Percentiles rank a stretch among this genome's conserved stretches.
Conservation (phyloP, 2,329 filamentous ascomycete genomes). For the Pyrenophora graminea region DNA sequence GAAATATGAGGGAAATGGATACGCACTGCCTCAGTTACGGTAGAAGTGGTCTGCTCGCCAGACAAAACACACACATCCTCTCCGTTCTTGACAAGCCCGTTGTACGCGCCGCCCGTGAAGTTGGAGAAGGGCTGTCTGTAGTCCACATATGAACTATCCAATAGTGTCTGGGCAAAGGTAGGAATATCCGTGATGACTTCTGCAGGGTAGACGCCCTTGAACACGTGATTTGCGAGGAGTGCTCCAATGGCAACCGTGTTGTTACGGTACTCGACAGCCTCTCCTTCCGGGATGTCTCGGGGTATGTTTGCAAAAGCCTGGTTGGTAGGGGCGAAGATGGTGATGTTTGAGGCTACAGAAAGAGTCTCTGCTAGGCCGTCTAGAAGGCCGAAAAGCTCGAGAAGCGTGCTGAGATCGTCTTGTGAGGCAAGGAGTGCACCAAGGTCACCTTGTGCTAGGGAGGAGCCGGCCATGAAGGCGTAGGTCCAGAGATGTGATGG, state of each 20-base stretch:
- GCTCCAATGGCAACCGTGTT: slow-evolving; percentile 46
- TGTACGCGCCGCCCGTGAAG: slow-evolving; percentile 62
- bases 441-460: slow-evolving; percentile 37
- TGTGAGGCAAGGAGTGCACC: slow-evolving; percentile 39
- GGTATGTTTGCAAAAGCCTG: slow-evolving; percentile 48
- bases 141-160: slow-evolving; percentile 51
- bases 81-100: slow-evolving; percentile 51
- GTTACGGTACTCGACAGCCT: slow-evolving; percentile 39
- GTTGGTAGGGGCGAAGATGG: slow-evolving; percentile 61
- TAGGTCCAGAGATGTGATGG: slow-evolving; percentile 20
- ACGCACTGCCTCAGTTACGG: slow-evolving; percentile 54
- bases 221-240: slow-evolving; percentile 61
- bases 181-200: slow-evolving; percentile 44
- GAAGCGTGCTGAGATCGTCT: slow-evolving; percentile 38
- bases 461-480: slow-evolving; percentile 24
- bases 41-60: slow-evolving; percentile 55
- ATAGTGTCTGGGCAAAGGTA: slow-evolving; percentile 52
- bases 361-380: slow-evolving; percentile 48
- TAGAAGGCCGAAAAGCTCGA: slow-evolving; percentile 45
- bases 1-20: background rate
- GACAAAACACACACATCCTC: slow-evolving; percentile 55
- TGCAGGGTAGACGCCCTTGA: slow-evolving; percentile 55
- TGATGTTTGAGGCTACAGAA: slow-evolving; percentile 54
- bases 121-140: slow-evolving; percentile 55
- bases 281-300: slow-evolving; percentile 30